Evolutionary conservation across 805 yeast species (phyloP).

Genomic region (Nakazawaea holstii): DNA sequence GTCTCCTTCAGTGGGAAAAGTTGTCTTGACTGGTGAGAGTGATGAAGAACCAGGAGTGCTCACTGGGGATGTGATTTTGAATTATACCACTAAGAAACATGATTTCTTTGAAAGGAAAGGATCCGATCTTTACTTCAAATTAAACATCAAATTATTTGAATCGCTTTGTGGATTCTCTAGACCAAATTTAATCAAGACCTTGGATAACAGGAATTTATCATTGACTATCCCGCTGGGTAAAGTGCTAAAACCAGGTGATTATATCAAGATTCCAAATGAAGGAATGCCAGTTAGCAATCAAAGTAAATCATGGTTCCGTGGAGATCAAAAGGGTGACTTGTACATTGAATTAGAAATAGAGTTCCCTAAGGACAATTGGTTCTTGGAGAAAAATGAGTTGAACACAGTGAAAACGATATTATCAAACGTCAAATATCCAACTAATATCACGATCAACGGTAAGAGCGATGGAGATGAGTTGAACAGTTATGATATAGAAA

Average conservation of each 20-base stretch:
- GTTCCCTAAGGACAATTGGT: conserved; percentile 86
- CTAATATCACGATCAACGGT: neutral
- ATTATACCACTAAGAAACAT: conserved; percentile 45
- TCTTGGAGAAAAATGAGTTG: conserved; percentile 64
- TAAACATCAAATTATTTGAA: conserved; percentile 66
- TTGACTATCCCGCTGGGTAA: conserved; percentile 69
- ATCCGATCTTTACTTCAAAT: conserved; percentile 56
- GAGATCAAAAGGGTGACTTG: conserved; percentile 54
- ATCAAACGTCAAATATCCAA: conserved; percentile 10
- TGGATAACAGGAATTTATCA: conserved; percentile 73
- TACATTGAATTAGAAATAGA: conserved; percentile 66
- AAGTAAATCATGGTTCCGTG: conserved; percentile 15
- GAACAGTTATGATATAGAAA: conserved; percentile 3
- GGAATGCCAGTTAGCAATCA: conserved; percentile 73
- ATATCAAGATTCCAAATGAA: conserved; percentile 57
- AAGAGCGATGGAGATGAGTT: neutral
- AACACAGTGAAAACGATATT: conserved; percentile 47
- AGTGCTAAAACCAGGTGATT: conserved; percentile 75
- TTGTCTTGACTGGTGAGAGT: conserved; percentile 62
- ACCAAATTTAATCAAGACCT: conserved; percentile 56
- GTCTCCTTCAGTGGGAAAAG: conserved; percentile 51
- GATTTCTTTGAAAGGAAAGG: conserved; percentile 49
- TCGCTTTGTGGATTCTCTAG: conserved; percentile 78
- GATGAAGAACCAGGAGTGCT: conserved; percentile 70
- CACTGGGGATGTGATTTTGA: conserved; percentile 75